These are phyloP conservation scores for Colletotrichum sp. DNA, from an alignment of 2,329 filamentous ascomycete genomes.

Conservation along the genomic window DNA sequence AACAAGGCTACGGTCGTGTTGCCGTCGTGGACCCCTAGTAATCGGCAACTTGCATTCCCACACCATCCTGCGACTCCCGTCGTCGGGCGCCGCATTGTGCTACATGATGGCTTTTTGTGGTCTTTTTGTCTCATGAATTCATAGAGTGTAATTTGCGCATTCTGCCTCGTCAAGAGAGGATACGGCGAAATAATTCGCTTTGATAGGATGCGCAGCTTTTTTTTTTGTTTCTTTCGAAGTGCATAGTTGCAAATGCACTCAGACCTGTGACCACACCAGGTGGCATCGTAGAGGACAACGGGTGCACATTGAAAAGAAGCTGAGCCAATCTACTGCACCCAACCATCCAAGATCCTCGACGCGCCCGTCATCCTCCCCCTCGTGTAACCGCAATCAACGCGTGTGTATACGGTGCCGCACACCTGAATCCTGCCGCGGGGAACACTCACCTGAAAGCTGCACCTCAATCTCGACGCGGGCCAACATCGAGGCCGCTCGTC, in stretches of 20 bases:
- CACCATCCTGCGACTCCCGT: background rate
- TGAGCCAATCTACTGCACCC: background rate
- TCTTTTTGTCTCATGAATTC: background rate
- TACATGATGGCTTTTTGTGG: background rate
- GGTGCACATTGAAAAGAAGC: background rate
- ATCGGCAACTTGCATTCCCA: background rate
- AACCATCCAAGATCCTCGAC: background rate
- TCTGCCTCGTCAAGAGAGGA: background rate
- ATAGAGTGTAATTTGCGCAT: background rate
- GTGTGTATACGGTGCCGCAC: background rate
- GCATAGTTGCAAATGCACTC: too few species aligned
- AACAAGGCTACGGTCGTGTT: background rate
- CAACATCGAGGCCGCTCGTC: background rate
- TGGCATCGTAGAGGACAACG: background rate
- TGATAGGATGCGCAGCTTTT: background rate
- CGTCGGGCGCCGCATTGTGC: background rate
- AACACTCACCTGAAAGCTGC: conserved; percentile 2
- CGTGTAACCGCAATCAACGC: background rate
- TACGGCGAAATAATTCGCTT: background rate
- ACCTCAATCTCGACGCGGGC: background rate
- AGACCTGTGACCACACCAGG: background rate
- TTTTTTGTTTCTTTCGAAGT: too few species aligned
- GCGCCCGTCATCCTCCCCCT: background rate
- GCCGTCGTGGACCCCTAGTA: background rate
- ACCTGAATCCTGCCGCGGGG: background rate